A percentile compares a stretch with the other conserved stretches of the same genome.
Evolutionary conservation across 371 early-diverging fungal species (phyloP).

Genomic region (Rhizopus sp.): DNA sequence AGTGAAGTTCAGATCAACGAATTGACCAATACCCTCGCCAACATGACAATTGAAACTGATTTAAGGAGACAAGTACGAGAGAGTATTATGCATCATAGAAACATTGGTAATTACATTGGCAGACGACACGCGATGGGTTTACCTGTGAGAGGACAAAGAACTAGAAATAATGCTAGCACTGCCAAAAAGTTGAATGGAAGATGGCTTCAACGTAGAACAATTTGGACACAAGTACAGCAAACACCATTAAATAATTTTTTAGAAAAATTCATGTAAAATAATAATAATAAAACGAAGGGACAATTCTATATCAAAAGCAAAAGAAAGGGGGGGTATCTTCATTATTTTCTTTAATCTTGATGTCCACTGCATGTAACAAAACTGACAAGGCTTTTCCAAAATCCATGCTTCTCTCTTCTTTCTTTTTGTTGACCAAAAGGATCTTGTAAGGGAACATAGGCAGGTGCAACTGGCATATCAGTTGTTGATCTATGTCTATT

Average conservation of each 20-base stretch:
- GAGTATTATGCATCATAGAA: slow-evolving; percentile 79
- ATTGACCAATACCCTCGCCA: slow-evolving; percentile 79
- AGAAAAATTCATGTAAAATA: slow-evolving; percentile 34
- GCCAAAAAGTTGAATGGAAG: slow-evolving; percentile 85
- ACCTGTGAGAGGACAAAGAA: slow-evolving; percentile 92
- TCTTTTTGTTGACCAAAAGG: slow-evolving; percentile 3
- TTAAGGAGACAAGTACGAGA: slow-evolving; percentile 78
- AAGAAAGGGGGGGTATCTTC: slow-evolving; percentile 5
- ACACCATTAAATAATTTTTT: slow-evolving; percentile 34
- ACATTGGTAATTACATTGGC: slow-evolving; percentile 84
- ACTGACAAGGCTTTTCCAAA: slow-evolving; percentile 20
- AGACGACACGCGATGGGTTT: slow-evolving; percentile 83
- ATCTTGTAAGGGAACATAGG: slow-evolving; percentile 19
- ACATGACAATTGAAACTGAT: slow-evolving; percentile 92
- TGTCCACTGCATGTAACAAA: slow-evolving; percentile 22
- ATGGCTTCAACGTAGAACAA: slow-evolving; percentile 53
- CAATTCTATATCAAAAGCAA: not conserved
- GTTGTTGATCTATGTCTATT: slow-evolving; percentile 2
- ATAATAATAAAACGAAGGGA: slow-evolving; percentile 6
- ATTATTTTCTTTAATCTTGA: slow-evolving; percentile 7
- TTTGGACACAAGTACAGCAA: slow-evolving; percentile 40
- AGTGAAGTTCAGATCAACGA: slow-evolving; percentile 86
- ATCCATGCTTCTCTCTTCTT: slow-evolving; percentile 16
- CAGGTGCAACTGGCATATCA: slow-evolving; percentile 22
- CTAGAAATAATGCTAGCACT: slow-evolving; percentile 86